phyloP scores from a whole-genome alignment of 2,329 filamentous ascomycete species.

The Fusarium chaquense region DNA sequence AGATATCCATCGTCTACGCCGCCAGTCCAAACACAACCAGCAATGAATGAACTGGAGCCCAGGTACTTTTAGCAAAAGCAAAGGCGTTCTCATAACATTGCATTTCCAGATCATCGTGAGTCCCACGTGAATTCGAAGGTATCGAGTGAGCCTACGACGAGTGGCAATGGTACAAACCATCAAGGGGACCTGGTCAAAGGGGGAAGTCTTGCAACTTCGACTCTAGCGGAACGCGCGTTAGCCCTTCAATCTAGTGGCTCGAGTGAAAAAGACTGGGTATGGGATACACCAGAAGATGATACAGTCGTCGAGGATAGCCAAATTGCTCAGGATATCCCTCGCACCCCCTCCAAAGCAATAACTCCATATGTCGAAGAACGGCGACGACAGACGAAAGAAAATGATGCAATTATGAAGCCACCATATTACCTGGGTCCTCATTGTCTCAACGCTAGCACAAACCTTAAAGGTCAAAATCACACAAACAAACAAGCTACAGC shows the following conservation, averaged over 20 bases:
- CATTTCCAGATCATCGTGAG: neutral
- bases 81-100: constrained; percentile 1
- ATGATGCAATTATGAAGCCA: neutral
- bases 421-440: constrained; percentile 36
- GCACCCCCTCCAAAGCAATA: neutral
- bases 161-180: neutral
- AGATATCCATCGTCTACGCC: constrained; percentile 17
- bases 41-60: neutral
- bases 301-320: neutral
- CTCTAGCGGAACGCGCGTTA: constrained; percentile 47
- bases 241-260: constrained; percentile 48
- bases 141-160: neutral
- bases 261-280: constrained; percentile 42
- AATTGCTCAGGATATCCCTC: neutral
- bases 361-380: neutral
- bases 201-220: neutral
- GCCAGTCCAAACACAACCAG: constrained; percentile 1
- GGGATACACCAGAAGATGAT: constrained; percentile 2
- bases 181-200: neutral
- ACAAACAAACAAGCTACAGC: neutral
- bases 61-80: constrained; percentile 21
- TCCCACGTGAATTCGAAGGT: constrained; percentile 15
- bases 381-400: neutral
- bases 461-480: constrained; percentile 36
- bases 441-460: constrained; percentile 44